Conservation (phyloP, 805 yeast genomes). For the Vanderwaltozyma yarrowii region DNA sequence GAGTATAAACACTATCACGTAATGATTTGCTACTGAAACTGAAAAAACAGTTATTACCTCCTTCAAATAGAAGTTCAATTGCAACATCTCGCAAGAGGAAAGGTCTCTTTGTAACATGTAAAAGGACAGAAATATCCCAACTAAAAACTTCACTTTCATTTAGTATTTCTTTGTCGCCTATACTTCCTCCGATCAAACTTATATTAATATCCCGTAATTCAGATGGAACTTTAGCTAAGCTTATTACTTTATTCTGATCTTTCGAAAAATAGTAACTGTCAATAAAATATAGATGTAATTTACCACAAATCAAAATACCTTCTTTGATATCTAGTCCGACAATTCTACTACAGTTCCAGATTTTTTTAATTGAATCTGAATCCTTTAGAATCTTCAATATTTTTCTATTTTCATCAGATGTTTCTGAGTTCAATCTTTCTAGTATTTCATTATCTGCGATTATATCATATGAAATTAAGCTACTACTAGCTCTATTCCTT, state of each 20-base stretch:
- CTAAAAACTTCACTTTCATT: slow-evolving; percentile 37
- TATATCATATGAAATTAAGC: slow-evolving; percentile 34
- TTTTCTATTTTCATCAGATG: slow-evolving; percentile 57
- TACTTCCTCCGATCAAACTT: slow-evolving; percentile 43
- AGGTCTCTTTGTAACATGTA: slow-evolving; percentile 61
- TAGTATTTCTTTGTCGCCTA: slow-evolving; percentile 3
- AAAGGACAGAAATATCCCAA: slow-evolving; percentile 53
- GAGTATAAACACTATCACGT: slow-evolving; percentile 47
- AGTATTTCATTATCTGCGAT: slow-evolving; percentile 33
- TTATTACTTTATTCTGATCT: slow-evolving; percentile 46
- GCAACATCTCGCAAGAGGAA: slow-evolving; percentile 75
- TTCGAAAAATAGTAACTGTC: slow-evolving; percentile 49
- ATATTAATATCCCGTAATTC: slow-evolving; percentile 59
- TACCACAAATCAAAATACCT: slow-evolving; percentile 63
- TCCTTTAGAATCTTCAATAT: slow-evolving; percentile 57
- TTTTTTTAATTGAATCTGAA: slow-evolving; percentile 59
- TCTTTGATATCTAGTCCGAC: slow-evolving; percentile 70
- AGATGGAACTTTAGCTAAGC: slow-evolving; percentile 54
- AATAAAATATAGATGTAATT: slow-evolving; percentile 52
- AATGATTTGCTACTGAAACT: slow-evolving; percentile 46
- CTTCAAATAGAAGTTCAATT: slow-evolving; percentile 61
- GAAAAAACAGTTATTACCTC: slow-evolving; percentile 61
- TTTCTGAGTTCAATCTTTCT: slow-evolving; percentile 26
- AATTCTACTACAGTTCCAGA: slow-evolving; percentile 69
- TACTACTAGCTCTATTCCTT: slow-evolving; percentile 4